phyloP scores from a whole-genome alignment of 257 asterid genomes.

The Thymus quinquecostatus region DNA sequence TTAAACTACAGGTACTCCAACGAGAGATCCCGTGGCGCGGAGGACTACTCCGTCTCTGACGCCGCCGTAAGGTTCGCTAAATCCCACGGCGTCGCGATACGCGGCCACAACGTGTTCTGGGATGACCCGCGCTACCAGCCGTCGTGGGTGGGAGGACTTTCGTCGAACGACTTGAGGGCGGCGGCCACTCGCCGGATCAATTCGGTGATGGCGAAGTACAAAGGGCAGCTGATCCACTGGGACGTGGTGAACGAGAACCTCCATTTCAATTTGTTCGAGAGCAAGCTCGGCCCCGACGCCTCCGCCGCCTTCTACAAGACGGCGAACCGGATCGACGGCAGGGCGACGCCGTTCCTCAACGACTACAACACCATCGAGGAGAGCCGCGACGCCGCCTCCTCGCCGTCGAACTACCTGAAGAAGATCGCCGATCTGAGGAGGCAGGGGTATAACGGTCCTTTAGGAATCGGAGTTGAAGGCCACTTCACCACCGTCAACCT shows the following conservation, averaged over 20 bases:
- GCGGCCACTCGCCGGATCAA: slow-evolving; percentile 37
- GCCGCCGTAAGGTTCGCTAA: slow-evolving; percentile 40
- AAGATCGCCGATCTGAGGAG: slow-evolving; percentile 43
- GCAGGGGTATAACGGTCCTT: slow-evolving; percentile 52
- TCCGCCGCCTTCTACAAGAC: slow-evolving; percentile 36
- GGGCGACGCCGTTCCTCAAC: slow-evolving; percentile 55
- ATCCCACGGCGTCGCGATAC: slow-evolving; percentile 34
- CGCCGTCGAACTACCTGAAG: slow-evolving; percentile 51
- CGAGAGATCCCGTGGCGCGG: slow-evolving; percentile 36
- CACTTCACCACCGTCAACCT: slow-evolving; percentile 42
- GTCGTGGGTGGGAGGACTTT: slow-evolving; percentile 47
- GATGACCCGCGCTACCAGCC: slow-evolving; percentile 47
- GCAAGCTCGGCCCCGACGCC: slow-evolving; percentile 37
- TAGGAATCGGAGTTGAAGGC: slow-evolving; percentile 72
- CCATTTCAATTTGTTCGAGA: slow-evolving; percentile 50
- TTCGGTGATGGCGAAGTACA: slow-evolving; percentile 47
- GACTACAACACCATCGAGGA: slow-evolving; percentile 70
- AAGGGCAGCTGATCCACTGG: slow-evolving; percentile 52
- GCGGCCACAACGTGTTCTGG: slow-evolving; percentile 88
- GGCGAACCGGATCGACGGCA: slow-evolving; percentile 42
- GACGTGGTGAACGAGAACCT: slow-evolving; percentile 52
- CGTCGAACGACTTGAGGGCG: slow-evolving; percentile 30
- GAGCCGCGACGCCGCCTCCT: slow-evolving; percentile 31
- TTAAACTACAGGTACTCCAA: slow-evolving; percentile 38
- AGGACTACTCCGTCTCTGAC: slow-evolving; percentile 51